A percentile compares a stretch with the other conserved stretches of the same genome.
phyloP scores from a whole-genome alignment of 768 basidiomycete species.

The Auriscalpium orientale region DNA sequence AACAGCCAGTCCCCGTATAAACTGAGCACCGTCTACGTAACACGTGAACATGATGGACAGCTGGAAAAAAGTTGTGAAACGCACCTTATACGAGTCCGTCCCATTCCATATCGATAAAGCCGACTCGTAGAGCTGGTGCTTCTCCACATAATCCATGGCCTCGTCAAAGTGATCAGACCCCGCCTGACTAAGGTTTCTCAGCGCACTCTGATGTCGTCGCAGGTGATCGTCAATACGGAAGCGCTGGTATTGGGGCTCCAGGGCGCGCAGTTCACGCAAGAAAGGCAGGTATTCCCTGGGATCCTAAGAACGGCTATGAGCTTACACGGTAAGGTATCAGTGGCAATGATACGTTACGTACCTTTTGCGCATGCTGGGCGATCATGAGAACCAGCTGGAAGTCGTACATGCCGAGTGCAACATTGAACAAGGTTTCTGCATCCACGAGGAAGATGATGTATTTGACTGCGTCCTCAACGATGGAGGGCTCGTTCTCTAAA shows the following conservation, averaged over 20 bases:
- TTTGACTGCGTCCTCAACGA: constrained; percentile 95
- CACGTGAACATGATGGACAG: background rate
- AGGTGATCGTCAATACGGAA: constrained; percentile 94
- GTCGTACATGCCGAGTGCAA: constrained; percentile 98
- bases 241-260: constrained; percentile 76
- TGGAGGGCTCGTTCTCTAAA: constrained; percentile 51
- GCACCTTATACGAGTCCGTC: constrained; percentile 55
- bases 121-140: constrained; percentile 63
- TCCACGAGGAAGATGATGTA: constrained; percentile 98
- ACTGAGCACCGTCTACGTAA: constrained; percentile 50
- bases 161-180: constrained; percentile 71
- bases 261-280: constrained; percentile 76
- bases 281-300: constrained; percentile 97
- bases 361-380: constrained; percentile 96
- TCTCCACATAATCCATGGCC: constrained; percentile 71
- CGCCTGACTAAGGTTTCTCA: constrained; percentile 65
- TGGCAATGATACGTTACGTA: constrained; percentile 24
- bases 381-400: constrained; percentile 93
- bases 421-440: constrained; percentile 84
- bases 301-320: constrained; percentile 49
- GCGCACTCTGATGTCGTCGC: constrained; percentile 63
- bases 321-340: background rate
- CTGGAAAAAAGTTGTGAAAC: constrained; percentile 11
- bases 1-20: constrained; percentile 85
- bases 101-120: constrained; percentile 72